These are phyloP conservation scores for Nicotiana otophora DNA, from an alignment of 257 asterid species.

Conservation along the genomic window DNA sequence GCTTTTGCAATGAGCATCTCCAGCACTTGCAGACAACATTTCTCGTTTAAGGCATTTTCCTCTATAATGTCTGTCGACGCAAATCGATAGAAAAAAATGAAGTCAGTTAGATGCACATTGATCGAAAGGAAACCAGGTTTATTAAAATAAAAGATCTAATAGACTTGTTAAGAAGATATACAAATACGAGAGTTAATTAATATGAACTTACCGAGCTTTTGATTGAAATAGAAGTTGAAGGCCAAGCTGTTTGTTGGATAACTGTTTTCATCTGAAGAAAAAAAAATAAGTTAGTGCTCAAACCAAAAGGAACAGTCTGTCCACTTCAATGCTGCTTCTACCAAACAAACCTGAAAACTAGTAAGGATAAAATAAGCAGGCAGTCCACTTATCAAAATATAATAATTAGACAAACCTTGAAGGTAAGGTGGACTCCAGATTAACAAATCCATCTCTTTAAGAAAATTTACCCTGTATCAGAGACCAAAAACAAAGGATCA, in stretches of 20 bases:
- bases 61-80: conserved; percentile 40
- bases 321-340: neutral
- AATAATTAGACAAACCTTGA: conserved; percentile 17
- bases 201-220: neutral
- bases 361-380: conserved; percentile 1
- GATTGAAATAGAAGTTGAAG: conserved; percentile 9
- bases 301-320: neutral
- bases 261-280: conserved; percentile 2
- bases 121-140: neutral
- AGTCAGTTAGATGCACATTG: neutral
- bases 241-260: neutral
- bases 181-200: neutral
- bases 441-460: conserved; percentile 38
- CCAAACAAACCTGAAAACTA: neutral
- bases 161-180: neutral
- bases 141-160: neutral
- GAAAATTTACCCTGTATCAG: conserved; percentile 16
- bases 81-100: conserved; percentile 12
- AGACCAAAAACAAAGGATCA: neutral
- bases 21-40: conserved; percentile 44
- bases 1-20: conserved; percentile 38
- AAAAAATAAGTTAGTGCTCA: conserved; percentile 8
- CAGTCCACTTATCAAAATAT: neutral
- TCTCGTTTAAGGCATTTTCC: conserved; percentile 52
- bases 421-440: conserved; percentile 34